phyloP scores from a whole-genome alignment of 164 flowering plant genomes.

The Piper betle region DNA sequence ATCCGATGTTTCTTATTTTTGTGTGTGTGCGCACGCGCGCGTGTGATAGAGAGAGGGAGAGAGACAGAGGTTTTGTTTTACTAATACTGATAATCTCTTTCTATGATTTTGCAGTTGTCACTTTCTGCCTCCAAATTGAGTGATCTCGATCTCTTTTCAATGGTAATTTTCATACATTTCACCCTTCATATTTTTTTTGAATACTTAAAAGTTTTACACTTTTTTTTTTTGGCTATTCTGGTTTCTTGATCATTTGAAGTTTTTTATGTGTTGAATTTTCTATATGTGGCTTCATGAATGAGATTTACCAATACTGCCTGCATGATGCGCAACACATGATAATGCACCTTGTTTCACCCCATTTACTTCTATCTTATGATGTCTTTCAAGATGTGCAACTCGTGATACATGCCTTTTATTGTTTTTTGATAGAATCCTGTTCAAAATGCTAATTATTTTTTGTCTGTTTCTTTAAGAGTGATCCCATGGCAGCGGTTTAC shows the following conservation, averaged over 20 bases:
- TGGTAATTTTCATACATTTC: conserved; percentile 31
- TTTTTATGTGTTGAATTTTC: neutral
- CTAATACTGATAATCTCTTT: neutral
- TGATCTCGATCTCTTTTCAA: conserved; percentile 63
- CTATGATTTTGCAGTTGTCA: conserved; percentile 44
- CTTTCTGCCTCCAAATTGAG: conserved; percentile 61
- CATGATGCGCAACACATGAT: neutral
- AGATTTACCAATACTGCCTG: neutral
- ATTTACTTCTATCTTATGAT: no score
- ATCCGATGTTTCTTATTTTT: no score
- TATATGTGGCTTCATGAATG: neutral
- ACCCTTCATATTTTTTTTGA: no score
- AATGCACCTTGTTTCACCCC: neutral
- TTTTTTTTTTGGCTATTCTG: no score
- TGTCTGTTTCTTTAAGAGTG: conserved; percentile 37
- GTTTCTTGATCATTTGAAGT: no score
- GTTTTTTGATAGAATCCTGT: neutral
- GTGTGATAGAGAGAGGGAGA: no score
- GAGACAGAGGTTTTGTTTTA: neutral
- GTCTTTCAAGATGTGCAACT: neutral
- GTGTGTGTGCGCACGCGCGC: neutral
- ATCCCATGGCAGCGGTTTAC: conserved; percentile 71
- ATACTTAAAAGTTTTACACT: no score
- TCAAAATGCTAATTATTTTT: conserved; percentile 1
- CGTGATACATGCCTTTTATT: neutral